These are phyloP conservation scores for Sclerotinia nivalis DNA, from an alignment of 2,329 filamentous ascomycete genomes.

Conservation along the genomic window DNA sequence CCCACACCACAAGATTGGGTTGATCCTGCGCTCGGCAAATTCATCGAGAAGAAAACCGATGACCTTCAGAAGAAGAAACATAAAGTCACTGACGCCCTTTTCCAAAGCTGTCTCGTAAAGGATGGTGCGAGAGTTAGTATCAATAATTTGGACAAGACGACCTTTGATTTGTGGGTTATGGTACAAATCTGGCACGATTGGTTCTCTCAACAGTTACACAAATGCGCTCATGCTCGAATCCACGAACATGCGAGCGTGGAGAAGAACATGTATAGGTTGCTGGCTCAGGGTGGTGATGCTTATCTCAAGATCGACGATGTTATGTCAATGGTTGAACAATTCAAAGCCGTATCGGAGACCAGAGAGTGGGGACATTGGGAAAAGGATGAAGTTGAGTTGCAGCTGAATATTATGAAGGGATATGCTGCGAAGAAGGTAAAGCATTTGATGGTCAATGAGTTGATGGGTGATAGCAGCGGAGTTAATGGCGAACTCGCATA, in stretches of 20 bases:
- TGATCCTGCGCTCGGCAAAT: neutral
- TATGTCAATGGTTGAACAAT: conserved; percentile 2
- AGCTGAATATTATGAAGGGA: conserved; percentile 32
- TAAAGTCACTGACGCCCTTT: conserved; percentile 25
- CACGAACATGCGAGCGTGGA: neutral
- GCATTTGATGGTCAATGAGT: conserved; percentile 30
- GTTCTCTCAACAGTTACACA: conserved; percentile 27
- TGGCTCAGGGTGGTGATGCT: conserved; percentile 30
- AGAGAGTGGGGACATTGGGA: conserved; percentile 13
- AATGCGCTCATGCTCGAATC: neutral
- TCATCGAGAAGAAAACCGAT: conserved; percentile 29
- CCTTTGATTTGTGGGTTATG: conserved; percentile 32
- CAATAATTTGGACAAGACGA: conserved; percentile 29
- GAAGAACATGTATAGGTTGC: conserved; percentile 29
- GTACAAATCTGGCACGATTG: conserved; percentile 36
- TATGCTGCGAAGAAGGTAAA: conserved; percentile 30
- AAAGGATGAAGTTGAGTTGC: conserved; percentile 22
- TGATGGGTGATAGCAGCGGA: conserved; percentile 28
- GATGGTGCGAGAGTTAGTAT: conserved; percentile 20
- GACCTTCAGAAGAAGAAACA: conserved; percentile 25
- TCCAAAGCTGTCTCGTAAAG: conserved; percentile 25
- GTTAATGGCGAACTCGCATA: conserved; percentile 29
- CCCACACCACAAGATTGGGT: neutral
- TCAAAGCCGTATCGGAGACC: neutral
- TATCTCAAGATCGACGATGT: conserved; percentile 28